Percentiles rank a stretch among this genome's conserved stretches.
These are phyloP conservation scores for Pythium grandisporangium DNA, from an alignment of 352 stramenopile genomes.

Conservation along the genomic window DNA sequence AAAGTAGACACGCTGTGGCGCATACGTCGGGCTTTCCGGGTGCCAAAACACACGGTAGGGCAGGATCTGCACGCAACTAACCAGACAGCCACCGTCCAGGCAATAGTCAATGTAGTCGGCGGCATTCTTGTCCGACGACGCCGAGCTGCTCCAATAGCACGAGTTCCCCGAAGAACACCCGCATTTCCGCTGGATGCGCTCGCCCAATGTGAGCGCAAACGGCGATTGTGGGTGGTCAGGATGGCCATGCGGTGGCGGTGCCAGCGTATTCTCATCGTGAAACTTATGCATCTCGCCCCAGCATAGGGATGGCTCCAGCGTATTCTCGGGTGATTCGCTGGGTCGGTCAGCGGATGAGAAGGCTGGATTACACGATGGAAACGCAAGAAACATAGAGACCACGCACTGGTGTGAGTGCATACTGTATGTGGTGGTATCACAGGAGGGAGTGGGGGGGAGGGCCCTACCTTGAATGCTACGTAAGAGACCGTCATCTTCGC, in stretches of 20 bases:
- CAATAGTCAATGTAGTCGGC: constrained; percentile 72
- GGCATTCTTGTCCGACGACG: constrained; percentile 45
- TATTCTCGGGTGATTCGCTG: constrained; percentile 29
- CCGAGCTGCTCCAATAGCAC: constrained; percentile 84
- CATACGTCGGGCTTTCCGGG: constrained; percentile 64
- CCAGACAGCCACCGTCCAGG: constrained; percentile 38
- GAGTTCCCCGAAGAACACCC: constrained; percentile 62
- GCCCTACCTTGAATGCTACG: constrained; percentile 17
- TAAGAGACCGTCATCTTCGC: constrained; percentile 30
- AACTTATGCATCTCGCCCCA: constrained; percentile 45
- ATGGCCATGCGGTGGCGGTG: constrained; percentile 19
- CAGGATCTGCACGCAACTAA: constrained; percentile 55
- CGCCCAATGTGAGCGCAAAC: constrained; percentile 38
- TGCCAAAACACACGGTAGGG: constrained; percentile 80
- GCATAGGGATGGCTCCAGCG: constrained; percentile 52
- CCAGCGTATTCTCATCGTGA: constrained; percentile 14
- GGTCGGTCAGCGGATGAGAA: constrained; percentile 16
- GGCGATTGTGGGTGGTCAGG: constrained; percentile 22
- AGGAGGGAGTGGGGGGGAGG: too few relatives aligned
- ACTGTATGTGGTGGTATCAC: too few relatives aligned
- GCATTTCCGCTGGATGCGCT: constrained; percentile 55
- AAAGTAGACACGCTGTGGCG: constrained; percentile 52
- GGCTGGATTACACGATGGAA: constrained; percentile 6
- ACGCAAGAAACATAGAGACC: constrained; percentile 4
- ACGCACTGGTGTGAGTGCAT: too few relatives aligned